These are phyloP conservation scores for Crithidia expoeki DNA, from an alignment of 208 protist genomes.

Conservation along the genomic window DNA sequence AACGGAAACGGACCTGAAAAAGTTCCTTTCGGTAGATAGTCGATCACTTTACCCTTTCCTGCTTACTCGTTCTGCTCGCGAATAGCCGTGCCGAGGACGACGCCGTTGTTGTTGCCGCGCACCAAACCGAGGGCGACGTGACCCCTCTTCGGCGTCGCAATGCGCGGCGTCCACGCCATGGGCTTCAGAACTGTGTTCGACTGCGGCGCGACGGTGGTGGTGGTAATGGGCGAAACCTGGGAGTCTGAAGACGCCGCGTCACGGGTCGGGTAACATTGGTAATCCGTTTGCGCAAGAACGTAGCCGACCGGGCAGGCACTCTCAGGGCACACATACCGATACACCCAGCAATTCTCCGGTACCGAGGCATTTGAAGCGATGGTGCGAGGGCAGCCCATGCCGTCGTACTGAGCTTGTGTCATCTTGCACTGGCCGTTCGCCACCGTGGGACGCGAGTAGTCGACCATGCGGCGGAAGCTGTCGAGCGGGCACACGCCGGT, in stretches of 20 bases:
- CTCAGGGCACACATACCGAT: slow-evolving; percentile 47
- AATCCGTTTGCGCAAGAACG: slow-evolving; percentile 32
- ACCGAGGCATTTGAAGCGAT: slow-evolving; percentile 16
- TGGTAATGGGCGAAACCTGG: background rate
- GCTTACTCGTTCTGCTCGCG: slow-evolving; percentile 4
- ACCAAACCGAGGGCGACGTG: background rate
- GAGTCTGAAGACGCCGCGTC: no score
- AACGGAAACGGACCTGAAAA: no score
- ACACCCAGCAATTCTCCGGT: slow-evolving; percentile 33
- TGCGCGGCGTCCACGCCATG: slow-evolving; percentile 8
- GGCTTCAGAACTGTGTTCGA: background rate
- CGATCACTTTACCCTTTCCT: no score
- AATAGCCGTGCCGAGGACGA: slow-evolving; percentile 1
- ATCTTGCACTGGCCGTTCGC: slow-evolving; percentile 39
- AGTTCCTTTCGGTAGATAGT: no score
- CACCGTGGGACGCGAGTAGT: slow-evolving; percentile 45
- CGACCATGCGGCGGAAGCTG: slow-evolving; percentile 59
- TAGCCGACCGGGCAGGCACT: slow-evolving; percentile 27
- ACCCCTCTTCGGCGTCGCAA: background rate
- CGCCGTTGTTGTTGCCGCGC: slow-evolving; percentile 6
- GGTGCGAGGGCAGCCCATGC: slow-evolving; percentile 42
- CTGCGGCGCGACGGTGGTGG: background rate
- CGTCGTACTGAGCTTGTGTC: slow-evolving; percentile 31
- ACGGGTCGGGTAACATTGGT: slow-evolving; percentile 53
- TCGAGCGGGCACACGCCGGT: slow-evolving; percentile 53